Evolutionary conservation across 2,329 filamentous ascomycete genomes (phyloP).

Genomic region (Alternaria conjuncta): DNA sequence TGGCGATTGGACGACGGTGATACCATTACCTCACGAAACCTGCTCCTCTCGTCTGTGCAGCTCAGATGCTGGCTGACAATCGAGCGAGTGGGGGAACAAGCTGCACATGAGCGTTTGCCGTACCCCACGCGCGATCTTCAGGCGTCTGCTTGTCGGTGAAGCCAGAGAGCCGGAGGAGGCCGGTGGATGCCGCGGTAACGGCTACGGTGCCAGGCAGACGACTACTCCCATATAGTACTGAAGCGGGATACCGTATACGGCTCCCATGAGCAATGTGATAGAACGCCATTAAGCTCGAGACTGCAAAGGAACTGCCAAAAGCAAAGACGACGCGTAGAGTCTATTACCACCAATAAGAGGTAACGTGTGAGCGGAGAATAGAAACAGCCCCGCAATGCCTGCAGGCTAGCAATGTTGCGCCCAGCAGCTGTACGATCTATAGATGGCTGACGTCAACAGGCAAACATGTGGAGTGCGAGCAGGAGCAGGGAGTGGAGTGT

Average conservation of each 20-base stretch:
- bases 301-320: conserved; percentile 16
- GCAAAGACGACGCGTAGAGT: conserved; percentile 12
- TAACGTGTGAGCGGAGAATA: conserved; percentile 4
- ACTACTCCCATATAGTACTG: not conserved
- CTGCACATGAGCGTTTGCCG: conserved; percentile 18
- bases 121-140: conserved; percentile 2
- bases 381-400: conserved; percentile 9
- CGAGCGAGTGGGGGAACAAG: conserved; percentile 22
- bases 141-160: conserved; percentile 16
- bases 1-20: conserved; percentile 27
- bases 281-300: not conserved
- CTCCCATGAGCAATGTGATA: not conserved
- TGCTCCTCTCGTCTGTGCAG: conserved; percentile 21
- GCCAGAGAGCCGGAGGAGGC: conserved; percentile 5
- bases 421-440: conserved; percentile 1
- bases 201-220: not conserved
- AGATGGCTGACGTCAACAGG: conserved; percentile 14
- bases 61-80: conserved; percentile 22
- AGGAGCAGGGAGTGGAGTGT: not conserved
- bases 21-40: conserved; percentile 43
- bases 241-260: not conserved
- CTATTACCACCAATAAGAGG: conserved; percentile 8
- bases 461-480: conserved; percentile 1
- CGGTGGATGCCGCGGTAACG: conserved; percentile 1
- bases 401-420: conserved; percentile 4